Base-by-base conservation (phyloP, 139 green algal species). In the Tetradesmus lagerheimii region DNA sequence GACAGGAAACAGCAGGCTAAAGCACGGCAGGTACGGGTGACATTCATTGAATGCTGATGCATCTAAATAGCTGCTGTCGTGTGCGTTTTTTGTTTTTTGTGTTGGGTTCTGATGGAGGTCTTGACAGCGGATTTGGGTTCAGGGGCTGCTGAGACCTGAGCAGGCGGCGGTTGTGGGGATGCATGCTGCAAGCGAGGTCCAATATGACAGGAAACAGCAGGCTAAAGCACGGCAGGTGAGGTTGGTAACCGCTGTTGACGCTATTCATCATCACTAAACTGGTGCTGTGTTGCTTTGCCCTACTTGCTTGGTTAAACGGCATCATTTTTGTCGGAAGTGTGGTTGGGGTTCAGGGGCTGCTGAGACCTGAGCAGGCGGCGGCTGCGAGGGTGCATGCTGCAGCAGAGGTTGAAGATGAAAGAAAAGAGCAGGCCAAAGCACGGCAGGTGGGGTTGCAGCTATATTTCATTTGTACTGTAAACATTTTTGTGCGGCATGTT, bases 91-190 rank as follows among this genome's bases (percentile, higher is more conserved):
- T 29, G 18, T 57, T 57, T 9, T 57, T 57, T 57, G 43, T 29
- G 53, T 66, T 66, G 53, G 53, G 15, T 15, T 9, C 3, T 75
- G 62, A 6, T n/a, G 62, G 9, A n/a, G 23, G 6, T n/a, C 20
- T 29, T 75, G 62, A 6, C 25, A 29, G 15, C 8, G 12, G 23
- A 20, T 12, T 3, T 16, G 25, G 35, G 41, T 80, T 14, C 62
- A 80, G 71, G 83, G 37, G 23, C 16, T 80, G 37, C 25, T 88
- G 38, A 29, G 64, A 12, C 83, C 83, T 39, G 62, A 79, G 34
- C 29, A 15, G 34, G 82, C 50, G 25, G 83, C 35, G 38, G 57
- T 1, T 64, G 83, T 27, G 3, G 80, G 31, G 27, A 25, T 29
- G 53, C 53, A 66, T 25, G 53, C 18, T 29, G 43, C 43, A 50